A percentile compares a stretch with the other conserved stretches of the same genome.
Evolutionary conservation across 441 rosid species (phyloP).

Genomic region (Daphne laureola): DNA sequence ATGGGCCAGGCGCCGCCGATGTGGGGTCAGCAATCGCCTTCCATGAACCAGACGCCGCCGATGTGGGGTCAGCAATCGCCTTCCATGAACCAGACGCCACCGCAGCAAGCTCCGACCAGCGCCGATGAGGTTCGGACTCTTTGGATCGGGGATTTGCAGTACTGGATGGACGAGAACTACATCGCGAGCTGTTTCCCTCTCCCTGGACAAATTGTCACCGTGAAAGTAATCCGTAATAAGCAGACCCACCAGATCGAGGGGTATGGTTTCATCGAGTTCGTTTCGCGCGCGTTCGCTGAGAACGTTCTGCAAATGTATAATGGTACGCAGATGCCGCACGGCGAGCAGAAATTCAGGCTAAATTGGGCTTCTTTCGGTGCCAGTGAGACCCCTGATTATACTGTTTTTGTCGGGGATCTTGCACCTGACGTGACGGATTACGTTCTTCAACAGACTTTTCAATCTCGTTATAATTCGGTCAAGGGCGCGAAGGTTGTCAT

Average conservation of each 20-base stretch:
- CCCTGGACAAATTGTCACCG: conserved; percentile 47
- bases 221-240: conserved; percentile 66
- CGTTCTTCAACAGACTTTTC: conserved; percentile 61
- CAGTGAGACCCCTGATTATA: conserved; percentile 57
- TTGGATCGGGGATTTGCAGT: conserved; percentile 74
- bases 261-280: conserved; percentile 60
- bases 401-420: conserved; percentile 75
- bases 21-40: conserved; percentile 39
- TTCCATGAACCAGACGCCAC: conserved; percentile 13
- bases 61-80: conserved; percentile 43
- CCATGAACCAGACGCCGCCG: conserved; percentile 18
- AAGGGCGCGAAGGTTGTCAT: conserved; percentile 80
- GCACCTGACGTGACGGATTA: conserved; percentile 79
- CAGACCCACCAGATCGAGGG: conserved; percentile 55
- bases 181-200: conserved; percentile 33
- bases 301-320: conserved; percentile 51
- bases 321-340: conserved; percentile 57
- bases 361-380: conserved; percentile 71
- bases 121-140: conserved; percentile 54
- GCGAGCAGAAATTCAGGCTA: conserved; percentile 59
- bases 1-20: conserved; percentile 37
- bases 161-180: conserved; percentile 61
- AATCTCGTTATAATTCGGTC: conserved; percentile 35
- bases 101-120: conserved; percentile 24
- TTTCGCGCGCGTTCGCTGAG: conserved; percentile 46